These are phyloP conservation scores for Powellomyces hirtus DNA, from an alignment of 192 early-diverging fungal genomes.

Conservation along the genomic window DNA sequence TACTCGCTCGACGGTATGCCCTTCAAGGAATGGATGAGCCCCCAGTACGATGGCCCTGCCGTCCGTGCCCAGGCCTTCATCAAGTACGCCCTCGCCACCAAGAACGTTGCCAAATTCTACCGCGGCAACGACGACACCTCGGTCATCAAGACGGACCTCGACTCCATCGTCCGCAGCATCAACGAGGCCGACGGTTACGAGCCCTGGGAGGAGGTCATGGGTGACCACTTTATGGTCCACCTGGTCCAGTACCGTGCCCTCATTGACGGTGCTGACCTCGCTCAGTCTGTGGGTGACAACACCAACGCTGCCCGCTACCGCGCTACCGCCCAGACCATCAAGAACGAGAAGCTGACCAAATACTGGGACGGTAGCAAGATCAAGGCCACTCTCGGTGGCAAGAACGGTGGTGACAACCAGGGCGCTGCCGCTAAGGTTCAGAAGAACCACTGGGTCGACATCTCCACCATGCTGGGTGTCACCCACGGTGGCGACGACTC, in stretches of 20 bases:
- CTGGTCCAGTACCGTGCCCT: not conserved
- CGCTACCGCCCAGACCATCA: not conserved
- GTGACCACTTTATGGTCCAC: not conserved
- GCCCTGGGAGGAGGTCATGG: slow-evolving; percentile 8
- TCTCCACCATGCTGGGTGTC: slow-evolving; percentile 2
- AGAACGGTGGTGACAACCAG: not conserved
- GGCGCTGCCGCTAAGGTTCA: not conserved
- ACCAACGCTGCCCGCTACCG: not conserved
- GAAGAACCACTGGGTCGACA: not conserved
- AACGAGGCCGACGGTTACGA: not conserved
- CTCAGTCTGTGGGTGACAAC: not conserved
- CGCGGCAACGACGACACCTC: not conserved
- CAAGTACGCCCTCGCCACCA: not conserved
- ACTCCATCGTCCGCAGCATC: slow-evolving; percentile 1
- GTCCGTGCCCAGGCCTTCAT: not conserved
- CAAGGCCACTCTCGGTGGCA: not conserved
- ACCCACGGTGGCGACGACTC: not conserved
- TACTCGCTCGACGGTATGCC: slow-evolving; percentile 3
- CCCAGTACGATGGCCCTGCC: slow-evolving; percentile 7
- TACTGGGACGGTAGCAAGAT: slow-evolving; percentile 1
- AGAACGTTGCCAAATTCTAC: not conserved
- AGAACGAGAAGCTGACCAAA: not conserved
- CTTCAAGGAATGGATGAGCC: not conserved
- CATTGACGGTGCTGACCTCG: not conserved
- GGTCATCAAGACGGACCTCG: slow-evolving; percentile 5